Base-by-base conservation (phyloP, 257 asterid genomes). In the Cruciata laevipes region DNA sequence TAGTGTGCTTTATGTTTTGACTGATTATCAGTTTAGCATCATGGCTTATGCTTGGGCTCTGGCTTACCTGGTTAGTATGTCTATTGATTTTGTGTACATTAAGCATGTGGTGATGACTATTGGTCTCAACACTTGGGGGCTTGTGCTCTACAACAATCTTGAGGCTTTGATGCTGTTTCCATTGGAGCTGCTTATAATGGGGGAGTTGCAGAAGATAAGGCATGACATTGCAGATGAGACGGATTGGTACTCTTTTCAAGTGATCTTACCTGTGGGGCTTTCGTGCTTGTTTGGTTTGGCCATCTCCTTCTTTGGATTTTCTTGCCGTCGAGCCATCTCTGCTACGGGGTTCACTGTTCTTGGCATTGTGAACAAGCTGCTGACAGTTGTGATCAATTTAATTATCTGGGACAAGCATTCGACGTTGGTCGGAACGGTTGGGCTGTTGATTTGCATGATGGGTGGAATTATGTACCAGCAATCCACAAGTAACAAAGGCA, bases 271-370 rank as follows among this genome's bases (percentile, higher is more conserved):
- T 0, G 96, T 92, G 7, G 95, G 88, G 18, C 76, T 92, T 40
- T 92, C 98, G 3, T 92, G 98, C 70, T 75, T 92, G 66, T 89
- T 92, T 77, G 98, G 98, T 57, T 72, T 92, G 78, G 90, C 97
- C 4, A 89, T 92, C 67, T 92, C 98, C 31, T 92, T 92, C 75
- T 92, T 92, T 25, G 98, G 98, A 20, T 92, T 92, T 74, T 92
- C 98, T 61, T 92, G 98, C 72, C 88, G 98, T 3, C 83, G 89
- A 68, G 88, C 96, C 25, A 92, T 92, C 32, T 92, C 98, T 49
- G 98, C 98, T 0, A 92, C 98, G 0, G 98, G 97, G 25, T 89
- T 92, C 77, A 92, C 98, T 30, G 98, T 92, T 75, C 97, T 92
- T 55, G 97, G 98, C 68, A 86, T 92, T 63, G 97, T 92, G 58